phyloP scores from a whole-genome alignment of 495 filamentous ascomycete genomes.

The Hyaloscypha variabilis region DNA sequence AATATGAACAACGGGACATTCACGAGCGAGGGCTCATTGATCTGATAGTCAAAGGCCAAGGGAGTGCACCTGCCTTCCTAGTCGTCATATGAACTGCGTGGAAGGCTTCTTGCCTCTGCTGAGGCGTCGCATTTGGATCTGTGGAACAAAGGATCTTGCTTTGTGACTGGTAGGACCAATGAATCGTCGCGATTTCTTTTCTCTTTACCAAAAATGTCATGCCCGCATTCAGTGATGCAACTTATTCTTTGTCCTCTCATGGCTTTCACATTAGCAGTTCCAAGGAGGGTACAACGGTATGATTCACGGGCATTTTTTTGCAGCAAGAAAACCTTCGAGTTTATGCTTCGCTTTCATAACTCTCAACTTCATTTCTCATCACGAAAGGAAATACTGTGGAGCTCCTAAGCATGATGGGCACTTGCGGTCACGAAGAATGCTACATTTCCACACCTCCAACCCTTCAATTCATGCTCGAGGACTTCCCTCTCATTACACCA shows the following conservation, averaged over 20 bases:
- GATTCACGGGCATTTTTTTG: not conserved
- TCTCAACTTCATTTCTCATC: not conserved
- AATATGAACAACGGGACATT: slow-evolving; percentile 34
- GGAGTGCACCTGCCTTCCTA: not conserved
- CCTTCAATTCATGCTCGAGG: slow-evolving; percentile 36
- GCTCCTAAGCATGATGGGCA: slow-evolving; percentile 28
- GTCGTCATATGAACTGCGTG: not conserved
- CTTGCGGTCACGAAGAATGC: slow-evolving; percentile 16
- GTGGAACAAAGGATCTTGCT: not conserved
- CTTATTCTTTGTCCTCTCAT: not conserved
- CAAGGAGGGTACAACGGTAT: not conserved
- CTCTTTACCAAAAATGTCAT: not conserved
- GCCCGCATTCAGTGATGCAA: not conserved
- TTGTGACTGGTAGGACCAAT: not conserved
- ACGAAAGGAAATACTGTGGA: slow-evolving; percentile 32
- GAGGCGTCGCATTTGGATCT: not conserved
- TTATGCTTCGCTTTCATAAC: not conserved
- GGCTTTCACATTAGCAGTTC: not conserved
- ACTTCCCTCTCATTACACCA: slow-evolving; percentile 24
- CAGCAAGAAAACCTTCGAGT: not conserved
- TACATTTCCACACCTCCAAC: slow-evolving; percentile 36
- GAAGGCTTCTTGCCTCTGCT: not conserved
- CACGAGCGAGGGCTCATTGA: not conserved
- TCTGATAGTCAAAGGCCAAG: not conserved
- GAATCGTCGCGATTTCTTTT: not conserved